phyloP scores from a whole-genome alignment of 441 rosid species.

The Manihot esculenta region DNA sequence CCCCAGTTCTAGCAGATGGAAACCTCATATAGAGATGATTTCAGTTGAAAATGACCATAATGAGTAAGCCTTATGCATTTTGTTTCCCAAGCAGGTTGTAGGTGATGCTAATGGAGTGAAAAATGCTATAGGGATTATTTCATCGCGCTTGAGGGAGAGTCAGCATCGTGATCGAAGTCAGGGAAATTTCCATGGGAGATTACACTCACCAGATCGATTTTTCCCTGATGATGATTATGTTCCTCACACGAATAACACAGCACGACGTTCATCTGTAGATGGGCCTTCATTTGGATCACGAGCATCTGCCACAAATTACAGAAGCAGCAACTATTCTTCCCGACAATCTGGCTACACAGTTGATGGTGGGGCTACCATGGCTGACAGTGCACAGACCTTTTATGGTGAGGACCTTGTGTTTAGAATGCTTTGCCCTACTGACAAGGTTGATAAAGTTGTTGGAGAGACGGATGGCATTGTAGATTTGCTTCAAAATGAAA shows the following conservation, averaged over 20 bases:
- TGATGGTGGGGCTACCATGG: slow-evolving; percentile 47
- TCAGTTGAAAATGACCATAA: neutral
- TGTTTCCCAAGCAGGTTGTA: slow-evolving; percentile 53
- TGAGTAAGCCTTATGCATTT: slow-evolving; percentile 8
- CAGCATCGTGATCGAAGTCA: slow-evolving; percentile 91
- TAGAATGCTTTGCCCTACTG: slow-evolving; percentile 82
- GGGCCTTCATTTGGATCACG: slow-evolving; percentile 55
- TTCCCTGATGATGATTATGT: slow-evolving; percentile 74
- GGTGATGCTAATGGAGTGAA: slow-evolving; percentile 75
- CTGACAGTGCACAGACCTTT: slow-evolving; percentile 56
- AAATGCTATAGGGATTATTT: slow-evolving; percentile 70
- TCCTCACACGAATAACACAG: slow-evolving; percentile 48
- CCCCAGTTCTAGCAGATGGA: neutral
- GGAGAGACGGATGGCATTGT: slow-evolving; percentile 78
- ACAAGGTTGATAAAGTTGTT: slow-evolving; percentile 62
- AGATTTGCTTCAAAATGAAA: slow-evolving; percentile 79
- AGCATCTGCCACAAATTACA: slow-evolving; percentile 39
- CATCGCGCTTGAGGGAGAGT: slow-evolving; percentile 90
- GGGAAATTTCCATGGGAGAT: slow-evolving; percentile 55
- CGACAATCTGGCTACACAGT: slow-evolving; percentile 49
- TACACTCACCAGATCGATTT: slow-evolving; percentile 68
- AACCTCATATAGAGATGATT: neutral
- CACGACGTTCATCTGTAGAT: slow-evolving; percentile 55
- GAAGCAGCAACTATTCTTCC: slow-evolving; percentile 51
- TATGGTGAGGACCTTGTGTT: slow-evolving; percentile 80